Percentiles rank a stretch among this genome's conserved stretches.
Conservation (phyloP, 176 grass and related monocot genomes). For the Lolium perenne region DNA sequence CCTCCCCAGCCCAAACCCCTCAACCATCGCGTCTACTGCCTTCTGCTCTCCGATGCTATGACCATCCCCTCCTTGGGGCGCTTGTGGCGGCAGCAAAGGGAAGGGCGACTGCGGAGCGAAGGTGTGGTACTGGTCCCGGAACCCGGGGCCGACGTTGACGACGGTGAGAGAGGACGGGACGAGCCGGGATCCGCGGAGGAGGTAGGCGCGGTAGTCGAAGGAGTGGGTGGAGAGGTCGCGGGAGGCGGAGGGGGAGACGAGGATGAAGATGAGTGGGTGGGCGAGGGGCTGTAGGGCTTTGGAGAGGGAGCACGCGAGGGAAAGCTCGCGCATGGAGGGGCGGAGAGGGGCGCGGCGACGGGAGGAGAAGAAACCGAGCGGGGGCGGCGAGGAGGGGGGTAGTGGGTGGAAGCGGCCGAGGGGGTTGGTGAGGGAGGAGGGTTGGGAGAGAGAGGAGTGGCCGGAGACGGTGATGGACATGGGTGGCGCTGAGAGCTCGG, state of each 20-base stretch:
- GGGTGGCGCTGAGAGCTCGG: slow-evolving; percentile 16
- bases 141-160: slow-evolving; percentile 55
- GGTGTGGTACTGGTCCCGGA: slow-evolving; percentile 59
- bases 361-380: slow-evolving; percentile 73
- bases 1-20: slow-evolving; percentile 49
- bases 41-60: slow-evolving; percentile 45
- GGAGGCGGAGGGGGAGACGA: slow-evolving; percentile 33
- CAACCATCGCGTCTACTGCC: slow-evolving; percentile 43
- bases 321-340: slow-evolving; percentile 63
- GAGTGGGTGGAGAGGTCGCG: slow-evolving; percentile 37
- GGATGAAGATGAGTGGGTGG: slow-evolving; percentile 42
- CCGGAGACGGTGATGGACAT: slow-evolving; percentile 58
- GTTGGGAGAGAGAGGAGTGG: slow-evolving; percentile 46
- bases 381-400: neutral
- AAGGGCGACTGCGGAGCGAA: slow-evolving; percentile 58
- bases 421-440: slow-evolving; percentile 50
- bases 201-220: slow-evolving; percentile 58
- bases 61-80: neutral
- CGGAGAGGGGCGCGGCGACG: slow-evolving; percentile 59
- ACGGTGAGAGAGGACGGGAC: slow-evolving; percentile 52
- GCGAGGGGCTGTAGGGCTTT: slow-evolving; percentile 21
- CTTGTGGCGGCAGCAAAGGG: slow-evolving; percentile 38
- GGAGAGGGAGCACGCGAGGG: slow-evolving; percentile 51
- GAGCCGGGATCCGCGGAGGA: slow-evolving; percentile 52
- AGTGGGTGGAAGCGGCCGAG: slow-evolving; percentile 44